Evolutionary conservation across 805 yeast genomes (phyloP), one percentile per base, ranked within the genome.

Genomic region (Monosporozyma aerobia): DNA sequence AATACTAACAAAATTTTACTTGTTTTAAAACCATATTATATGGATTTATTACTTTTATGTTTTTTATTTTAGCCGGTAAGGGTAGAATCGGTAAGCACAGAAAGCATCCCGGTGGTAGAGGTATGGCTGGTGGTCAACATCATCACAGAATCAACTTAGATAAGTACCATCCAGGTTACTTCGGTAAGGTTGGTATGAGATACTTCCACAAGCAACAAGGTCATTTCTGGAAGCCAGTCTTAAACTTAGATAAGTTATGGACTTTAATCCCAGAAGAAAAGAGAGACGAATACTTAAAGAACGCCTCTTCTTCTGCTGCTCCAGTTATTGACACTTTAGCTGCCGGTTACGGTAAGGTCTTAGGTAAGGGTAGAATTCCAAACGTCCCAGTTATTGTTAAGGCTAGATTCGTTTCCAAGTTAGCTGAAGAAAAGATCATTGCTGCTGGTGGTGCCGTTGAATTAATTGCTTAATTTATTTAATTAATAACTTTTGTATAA

Each of bases 111-210:
- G 99, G 99, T 94, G 99, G 99, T 82, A 90, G 98, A 81, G 99
- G 99, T 94, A 92, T 80, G 90, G 99, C 99, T 76, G 99, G 99
- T 92, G 99, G 99, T 89, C 92, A 82, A 81, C 98, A 92, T 80
- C 99, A 94, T 81, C 99, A 94, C 97, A 89, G 99, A 85, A 90
- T 94, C 77, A 94, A 94, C 84, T 79, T 94, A 82, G 99, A 94
- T 79, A 94, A 92, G 80, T 94, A 87, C 96, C 99, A 94, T 79
- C 99, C 99, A 73, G 99, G 99, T 90, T 94, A 94, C 92, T 94
- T 94, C 81, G 99, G 99, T 87, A 95, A 94, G 83, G 98, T 94
- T 76, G 99, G 99, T 90, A 92, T 92, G 97, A 89, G 99, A 87
- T 85, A 87, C 85, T 92, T 85, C 96, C 97, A 89, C 89, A 83